phyloP scores from a whole-genome alignment of 2,329 filamentous ascomycete species.

The Xylariomycetidae sp. region DNA sequence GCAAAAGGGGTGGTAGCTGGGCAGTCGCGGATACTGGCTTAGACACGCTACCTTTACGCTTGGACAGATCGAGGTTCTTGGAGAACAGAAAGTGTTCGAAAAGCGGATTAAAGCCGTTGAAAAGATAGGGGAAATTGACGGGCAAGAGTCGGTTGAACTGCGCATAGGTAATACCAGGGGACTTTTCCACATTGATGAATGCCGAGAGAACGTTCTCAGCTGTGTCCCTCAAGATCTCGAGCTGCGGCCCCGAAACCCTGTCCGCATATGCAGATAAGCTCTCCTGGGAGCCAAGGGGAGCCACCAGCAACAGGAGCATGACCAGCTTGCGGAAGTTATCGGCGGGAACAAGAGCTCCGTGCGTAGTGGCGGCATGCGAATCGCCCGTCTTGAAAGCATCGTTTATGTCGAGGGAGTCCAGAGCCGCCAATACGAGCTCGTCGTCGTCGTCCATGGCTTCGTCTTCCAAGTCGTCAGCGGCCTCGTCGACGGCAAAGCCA shows the following conservation, averaged over 20 bases:
- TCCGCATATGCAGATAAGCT: conserved; percentile 55
- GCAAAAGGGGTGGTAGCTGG: conserved; percentile 37
- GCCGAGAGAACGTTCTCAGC: conserved; percentile 61
- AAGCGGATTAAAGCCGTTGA: conserved; percentile 59
- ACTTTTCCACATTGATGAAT: conserved; percentile 59
- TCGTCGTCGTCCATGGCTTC: conserved; percentile 47
- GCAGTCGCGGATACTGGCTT: conserved; percentile 7
- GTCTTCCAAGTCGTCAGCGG: conserved; percentile 34
- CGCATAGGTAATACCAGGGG: conserved; percentile 55
- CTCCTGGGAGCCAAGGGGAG: conserved; percentile 60
- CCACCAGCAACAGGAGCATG: conserved; percentile 62
- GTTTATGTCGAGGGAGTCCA: conserved; percentile 61
- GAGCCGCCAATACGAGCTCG: conserved; percentile 60
- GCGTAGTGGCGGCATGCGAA: conserved; percentile 38
- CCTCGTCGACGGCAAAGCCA: conserved; percentile 43
- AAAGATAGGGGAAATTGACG: conserved; percentile 57
- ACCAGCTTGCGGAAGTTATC: conserved; percentile 67
- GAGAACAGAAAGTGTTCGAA: conserved; percentile 75
- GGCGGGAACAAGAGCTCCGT: conserved; percentile 64
- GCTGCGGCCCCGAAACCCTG: conserved; percentile 47
- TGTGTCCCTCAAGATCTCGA: conserved; percentile 52
- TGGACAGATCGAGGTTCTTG: conserved; percentile 62
- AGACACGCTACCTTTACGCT: conserved; percentile 33
- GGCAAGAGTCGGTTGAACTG: conserved; percentile 57
- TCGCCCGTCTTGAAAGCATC: conserved; percentile 53